Base-by-base conservation (phyloP, 345 rosid genomes). In the Turnera subulata region DNA sequence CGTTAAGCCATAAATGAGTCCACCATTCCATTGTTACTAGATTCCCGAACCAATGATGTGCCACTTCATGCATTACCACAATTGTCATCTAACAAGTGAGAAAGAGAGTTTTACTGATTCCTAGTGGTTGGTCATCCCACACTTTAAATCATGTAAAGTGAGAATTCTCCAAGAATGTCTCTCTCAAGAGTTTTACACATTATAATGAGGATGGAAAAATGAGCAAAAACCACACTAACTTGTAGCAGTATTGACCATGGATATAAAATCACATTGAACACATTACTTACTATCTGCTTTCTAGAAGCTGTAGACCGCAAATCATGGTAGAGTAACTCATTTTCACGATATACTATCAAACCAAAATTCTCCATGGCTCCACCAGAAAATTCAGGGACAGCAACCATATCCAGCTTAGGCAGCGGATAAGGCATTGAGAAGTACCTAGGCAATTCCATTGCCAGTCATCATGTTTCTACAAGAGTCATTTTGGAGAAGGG, bases 1-100 rank as follows among this genome's bases (percentile, higher is more conserved):
- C 99, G 63, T 93, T 93, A 48, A 89, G 83, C 99, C 99, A 93
- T 56, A 93, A 77, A 74, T 93, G 86, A 1, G 99, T 93, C 97
- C 99, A 93, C 99, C 99, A 93, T 70, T 93, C 97, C 99, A 93
- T 93, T 48, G 99, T 89, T 56, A 93, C 97, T 66, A 93, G 97
- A 80, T 93, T 89, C 21, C 97, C 99, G 73, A 93, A 93, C 99
- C 97, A 93, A 73, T 93, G 97, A 69, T 93, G 99, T 52, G 97
- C 99, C 46, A 93, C 79, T 73, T 93, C 99, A 82, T 93, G 99
- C 18, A 96, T 96, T 61, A 93, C 99, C 46, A 87, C 97, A n/a
- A n/a, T n/a, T n/a, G n/a, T n/a, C n/a, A n/a, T n/a, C n/a, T n/a
- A n/a, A n/a, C n/a, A n/a, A n/a, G n/a, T n/a, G n/a, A n/a, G n/a